phyloP scores from a whole-genome alignment of 805 yeast genomes.

The Candida maris region DNA sequence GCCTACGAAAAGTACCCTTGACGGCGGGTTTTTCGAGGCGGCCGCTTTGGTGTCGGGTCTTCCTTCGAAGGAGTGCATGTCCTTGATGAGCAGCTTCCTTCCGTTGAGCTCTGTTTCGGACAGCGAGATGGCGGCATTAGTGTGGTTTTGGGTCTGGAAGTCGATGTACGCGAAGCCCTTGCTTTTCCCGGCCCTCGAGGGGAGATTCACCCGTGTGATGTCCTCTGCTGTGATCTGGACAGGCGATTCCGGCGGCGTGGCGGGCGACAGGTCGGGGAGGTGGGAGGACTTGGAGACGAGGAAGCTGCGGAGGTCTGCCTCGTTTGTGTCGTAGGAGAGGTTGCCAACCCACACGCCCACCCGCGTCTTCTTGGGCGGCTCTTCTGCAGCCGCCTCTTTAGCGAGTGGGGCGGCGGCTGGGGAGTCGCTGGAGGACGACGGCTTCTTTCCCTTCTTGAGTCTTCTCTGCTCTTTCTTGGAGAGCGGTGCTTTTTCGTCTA shows the following conservation, averaged over 20 bases:
- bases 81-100: constrained; percentile 80
- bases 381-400: constrained; percentile 13
- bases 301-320: constrained; percentile 67
- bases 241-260: constrained; percentile 10
- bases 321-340: constrained; percentile 76
- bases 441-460: constrained; percentile 67
- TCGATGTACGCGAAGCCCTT: constrained; percentile 93
- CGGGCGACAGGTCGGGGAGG: constrained; percentile 14
- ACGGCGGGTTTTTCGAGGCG: constrained; percentile 76
- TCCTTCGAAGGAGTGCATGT: constrained; percentile 78
- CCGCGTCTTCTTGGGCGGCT: constrained; percentile 41
- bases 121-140: constrained; percentile 57
- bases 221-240: constrained; percentile 49
- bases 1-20: constrained; percentile 86
- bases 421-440: neutral
- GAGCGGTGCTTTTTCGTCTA: constrained; percentile 70
- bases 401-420: constrained; percentile 25
- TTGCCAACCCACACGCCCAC: constrained; percentile 95
- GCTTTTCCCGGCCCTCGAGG: constrained; percentile 63
- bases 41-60: constrained; percentile 60
- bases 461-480: constrained; percentile 89
- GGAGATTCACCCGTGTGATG: constrained; percentile 75
- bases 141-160: constrained; percentile 57
- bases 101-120: constrained; percentile 77
- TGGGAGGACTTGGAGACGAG: constrained; percentile 53